Evolutionary conservation across 2,329 filamentous ascomycete genomes (phyloP).

Genomic region (Trichoderma guizhouense): DNA sequence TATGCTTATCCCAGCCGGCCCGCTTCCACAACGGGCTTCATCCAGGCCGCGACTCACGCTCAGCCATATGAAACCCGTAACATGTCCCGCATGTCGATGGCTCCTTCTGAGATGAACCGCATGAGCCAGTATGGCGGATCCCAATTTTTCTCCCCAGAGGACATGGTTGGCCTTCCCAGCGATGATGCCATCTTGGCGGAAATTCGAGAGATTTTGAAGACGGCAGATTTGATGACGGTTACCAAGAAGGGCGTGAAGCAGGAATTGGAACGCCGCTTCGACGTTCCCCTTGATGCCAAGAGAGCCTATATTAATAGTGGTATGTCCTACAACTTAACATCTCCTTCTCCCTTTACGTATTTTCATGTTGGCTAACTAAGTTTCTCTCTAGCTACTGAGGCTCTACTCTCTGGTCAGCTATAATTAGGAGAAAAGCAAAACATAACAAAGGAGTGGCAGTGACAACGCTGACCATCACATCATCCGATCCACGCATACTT

Average conservation of each 20-base stretch:
- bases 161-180: constrained; percentile 72
- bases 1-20: constrained; percentile 63
- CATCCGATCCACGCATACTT: not conserved
- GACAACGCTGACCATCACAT: not conserved
- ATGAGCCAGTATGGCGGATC: constrained; percentile 60
- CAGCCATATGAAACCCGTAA: constrained; percentile 48
- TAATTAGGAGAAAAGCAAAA: constrained; percentile 37
- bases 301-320: constrained; percentile 91
- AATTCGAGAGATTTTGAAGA: constrained; percentile 89
- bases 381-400: constrained; percentile 62
- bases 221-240: constrained; percentile 92
- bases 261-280: constrained; percentile 88
- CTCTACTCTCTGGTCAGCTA: constrained; percentile 72
- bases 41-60: constrained; percentile 45
- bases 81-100: constrained; percentile 73
- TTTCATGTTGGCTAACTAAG: not conserved
- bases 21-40: constrained; percentile 50
- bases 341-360: too few relatives aligned
- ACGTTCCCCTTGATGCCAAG: constrained; percentile 79
- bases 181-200: constrained; percentile 90
- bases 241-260: constrained; percentile 98
- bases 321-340: constrained; percentile 47
- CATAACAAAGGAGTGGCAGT: not conserved
- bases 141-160: constrained; percentile 59
- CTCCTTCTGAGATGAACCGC: constrained; percentile 67